Evolutionary conservation across 371 early-diverging fungal species (phyloP), one percentile per base, ranked within the genome.

Genomic region (Circinella minor): DNA sequence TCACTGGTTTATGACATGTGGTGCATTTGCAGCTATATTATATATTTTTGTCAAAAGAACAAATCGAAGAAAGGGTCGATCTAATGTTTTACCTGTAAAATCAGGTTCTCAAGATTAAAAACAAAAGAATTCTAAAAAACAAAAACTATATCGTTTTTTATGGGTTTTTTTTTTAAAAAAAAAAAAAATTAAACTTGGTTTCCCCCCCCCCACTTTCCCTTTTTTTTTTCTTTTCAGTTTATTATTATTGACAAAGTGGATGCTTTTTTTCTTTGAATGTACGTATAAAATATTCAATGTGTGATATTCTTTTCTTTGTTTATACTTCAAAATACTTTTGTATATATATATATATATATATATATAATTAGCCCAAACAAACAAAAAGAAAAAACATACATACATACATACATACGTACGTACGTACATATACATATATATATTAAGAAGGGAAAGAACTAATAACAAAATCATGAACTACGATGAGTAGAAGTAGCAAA

Each of bases 1-100:
- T 10, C 81, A 82, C 70, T 78, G 77, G 79, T 57, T 77, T 1
- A 36, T 81, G 6, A 77, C 76, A 11, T 51, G 74, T 11, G 46
- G 66, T 4, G 61, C 65, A 7, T 74, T 81, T 61, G 51, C 66
- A 61, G 61, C 61, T 37, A 4, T 74, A 10, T 20, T 71, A 3
- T 73, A 74, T 61, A 54, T 67, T 37, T 69, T 74, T 63, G 46
- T 68, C 20, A 74, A 74, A 38, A 47, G 55, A 34, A 63, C 37
- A 39, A 18, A 34, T 43, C 63, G 59, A 39, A 61, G 54, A n/a
- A 57, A 38, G 8, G 43, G 59, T 14, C 55, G 72, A 36, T 57
- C 68, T 11, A 39, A 36, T 55, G 37, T 70, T 8, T 36, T 70
- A 15, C 68, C 74, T 18, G 47, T 55, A 18, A 66, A 63, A 17